phyloP scores from a whole-genome alignment of 129 eudicot genomes.

The Lactuca saligna region DNA sequence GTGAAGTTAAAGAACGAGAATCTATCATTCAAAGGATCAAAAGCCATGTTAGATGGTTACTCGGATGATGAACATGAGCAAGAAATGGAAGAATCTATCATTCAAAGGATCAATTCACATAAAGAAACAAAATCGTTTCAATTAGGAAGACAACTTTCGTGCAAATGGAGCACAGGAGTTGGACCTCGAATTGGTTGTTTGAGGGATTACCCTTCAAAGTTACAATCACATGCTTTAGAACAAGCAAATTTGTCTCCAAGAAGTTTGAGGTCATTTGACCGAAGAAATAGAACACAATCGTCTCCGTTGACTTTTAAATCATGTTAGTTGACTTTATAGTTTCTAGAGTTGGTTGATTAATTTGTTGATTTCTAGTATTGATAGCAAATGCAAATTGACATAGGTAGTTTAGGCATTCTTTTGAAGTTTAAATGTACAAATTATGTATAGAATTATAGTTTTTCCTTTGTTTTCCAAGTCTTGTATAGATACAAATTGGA shows the following conservation, averaged over 20 bases:
- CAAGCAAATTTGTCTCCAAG: slow-evolving; percentile 75
- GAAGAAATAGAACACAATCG: slow-evolving; percentile 30
- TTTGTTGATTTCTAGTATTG: slow-evolving; percentile 15
- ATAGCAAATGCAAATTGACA: slow-evolving; percentile 1
- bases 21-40: slow-evolving; percentile 2
- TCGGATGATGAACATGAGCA: slow-evolving; percentile 36
- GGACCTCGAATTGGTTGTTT: slow-evolving; percentile 94
- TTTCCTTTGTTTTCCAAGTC: background rate
- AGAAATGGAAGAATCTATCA: slow-evolving; percentile 41
- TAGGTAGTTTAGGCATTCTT: slow-evolving; percentile 33
- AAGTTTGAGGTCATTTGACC: slow-evolving; percentile 27
- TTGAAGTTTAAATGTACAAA: slow-evolving; percentile 5
- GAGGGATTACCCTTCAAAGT: slow-evolving; percentile 79
- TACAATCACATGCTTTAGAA: slow-evolving; percentile 80
- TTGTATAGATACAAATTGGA: slow-evolving; percentile 20
- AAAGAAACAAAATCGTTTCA: slow-evolving; percentile 59
- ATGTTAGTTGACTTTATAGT: slow-evolving; percentile 6
- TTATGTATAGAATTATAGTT: slow-evolving; percentile 20
- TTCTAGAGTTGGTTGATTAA: slow-evolving; percentile 14
- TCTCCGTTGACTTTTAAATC: slow-evolving; percentile 15
- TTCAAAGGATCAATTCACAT: slow-evolving; percentile 63
- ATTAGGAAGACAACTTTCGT: slow-evolving; percentile 65
- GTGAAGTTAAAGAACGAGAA: slow-evolving; percentile 35
- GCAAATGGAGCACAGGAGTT: slow-evolving; percentile 96
- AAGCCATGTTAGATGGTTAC: slow-evolving; percentile 41